Conservation (phyloP, 306 rosid species). For the Cucurbita moschata region DNA sequence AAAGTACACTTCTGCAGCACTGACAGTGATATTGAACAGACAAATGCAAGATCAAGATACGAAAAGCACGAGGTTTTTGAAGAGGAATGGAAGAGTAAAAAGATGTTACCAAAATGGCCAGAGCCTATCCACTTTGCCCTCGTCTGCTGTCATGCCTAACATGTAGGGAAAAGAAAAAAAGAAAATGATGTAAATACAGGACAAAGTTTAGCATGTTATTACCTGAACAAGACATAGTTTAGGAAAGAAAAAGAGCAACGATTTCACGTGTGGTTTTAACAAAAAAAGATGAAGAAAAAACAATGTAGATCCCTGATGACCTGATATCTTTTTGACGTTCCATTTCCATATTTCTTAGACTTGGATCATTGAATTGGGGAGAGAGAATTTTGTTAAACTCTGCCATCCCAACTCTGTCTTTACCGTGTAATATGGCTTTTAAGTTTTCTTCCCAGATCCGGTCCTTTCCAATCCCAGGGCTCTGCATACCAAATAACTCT, state of each 20-base stretch:
- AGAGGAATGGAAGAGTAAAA: background rate
- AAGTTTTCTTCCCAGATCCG: constrained; percentile 48
- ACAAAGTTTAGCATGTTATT: background rate
- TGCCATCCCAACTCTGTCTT: constrained; percentile 29
- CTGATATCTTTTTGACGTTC: background rate
- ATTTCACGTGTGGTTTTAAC: background rate
- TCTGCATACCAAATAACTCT: constrained; percentile 19
- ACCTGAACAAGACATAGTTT: background rate
- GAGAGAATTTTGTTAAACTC: constrained; percentile 42
- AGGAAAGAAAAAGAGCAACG: background rate
- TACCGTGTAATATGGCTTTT: constrained; percentile 35
- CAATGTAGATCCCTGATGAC: background rate
- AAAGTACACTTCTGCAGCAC: background rate
- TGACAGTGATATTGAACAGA: background rate
- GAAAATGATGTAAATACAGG: background rate
- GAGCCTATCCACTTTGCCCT: background rate
- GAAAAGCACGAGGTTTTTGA: background rate
- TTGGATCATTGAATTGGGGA: constrained; percentile 33
- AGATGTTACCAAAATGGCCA: background rate
- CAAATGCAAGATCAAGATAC: background rate
- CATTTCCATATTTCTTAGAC: constrained; percentile 20
- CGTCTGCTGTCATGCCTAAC: background rate
- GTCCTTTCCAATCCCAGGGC: constrained; percentile 54
- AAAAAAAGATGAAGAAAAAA: background rate
- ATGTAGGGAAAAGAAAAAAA: background rate